phyloP scores from a whole-genome alignment of 768 basidiomycete species.

The Macrolepiota dolichaula region DNA sequence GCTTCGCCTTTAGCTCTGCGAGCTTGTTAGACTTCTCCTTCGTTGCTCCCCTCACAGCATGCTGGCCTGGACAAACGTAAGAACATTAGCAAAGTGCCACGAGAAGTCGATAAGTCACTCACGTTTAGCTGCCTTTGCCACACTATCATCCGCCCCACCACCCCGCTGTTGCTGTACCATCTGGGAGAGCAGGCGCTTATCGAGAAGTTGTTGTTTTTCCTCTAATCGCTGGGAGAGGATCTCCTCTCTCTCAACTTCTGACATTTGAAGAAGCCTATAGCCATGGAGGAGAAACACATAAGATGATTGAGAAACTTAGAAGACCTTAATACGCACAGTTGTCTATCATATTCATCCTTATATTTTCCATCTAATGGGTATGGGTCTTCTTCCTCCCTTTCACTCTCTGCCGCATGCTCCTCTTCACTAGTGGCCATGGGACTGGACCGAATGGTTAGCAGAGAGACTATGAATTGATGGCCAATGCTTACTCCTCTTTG shows the following conservation, averaged over 20 bases:
- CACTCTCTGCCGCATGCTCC: slow-evolving; percentile 63
- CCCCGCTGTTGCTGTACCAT: slow-evolving; percentile 67
- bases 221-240: slow-evolving; percentile 80
- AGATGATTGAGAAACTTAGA: background rate
- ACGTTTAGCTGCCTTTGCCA: slow-evolving; percentile 79
- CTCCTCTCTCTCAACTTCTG: slow-evolving; percentile 87
- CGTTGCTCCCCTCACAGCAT: slow-evolving; percentile 66
- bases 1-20: slow-evolving; percentile 81
- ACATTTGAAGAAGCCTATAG: slow-evolving; percentile 69
- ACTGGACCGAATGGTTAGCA: slow-evolving; percentile 9
- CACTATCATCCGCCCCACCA: slow-evolving; percentile 49
- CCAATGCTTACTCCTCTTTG: slow-evolving; percentile 59
- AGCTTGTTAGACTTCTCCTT: slow-evolving; percentile 79
- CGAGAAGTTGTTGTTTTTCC: slow-evolving; percentile 71
- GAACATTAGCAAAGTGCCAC: background rate
- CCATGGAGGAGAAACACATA: background rate
- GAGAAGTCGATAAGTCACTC: slow-evolving; percentile 20
- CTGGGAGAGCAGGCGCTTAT: slow-evolving; percentile 67
- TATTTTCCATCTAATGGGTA: slow-evolving; percentile 94
- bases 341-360: slow-evolving; percentile 77
- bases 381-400: slow-evolving; percentile 59
- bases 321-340: slow-evolving; percentile 54
- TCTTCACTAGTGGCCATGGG: slow-evolving; percentile 36
- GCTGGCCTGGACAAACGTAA: slow-evolving; percentile 53
- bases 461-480: slow-evolving; percentile 1